Evolutionary conservation across 2,329 filamentous ascomycete genomes (phyloP).

Genomic region (Dothidotthia symphoricarpi): DNA sequence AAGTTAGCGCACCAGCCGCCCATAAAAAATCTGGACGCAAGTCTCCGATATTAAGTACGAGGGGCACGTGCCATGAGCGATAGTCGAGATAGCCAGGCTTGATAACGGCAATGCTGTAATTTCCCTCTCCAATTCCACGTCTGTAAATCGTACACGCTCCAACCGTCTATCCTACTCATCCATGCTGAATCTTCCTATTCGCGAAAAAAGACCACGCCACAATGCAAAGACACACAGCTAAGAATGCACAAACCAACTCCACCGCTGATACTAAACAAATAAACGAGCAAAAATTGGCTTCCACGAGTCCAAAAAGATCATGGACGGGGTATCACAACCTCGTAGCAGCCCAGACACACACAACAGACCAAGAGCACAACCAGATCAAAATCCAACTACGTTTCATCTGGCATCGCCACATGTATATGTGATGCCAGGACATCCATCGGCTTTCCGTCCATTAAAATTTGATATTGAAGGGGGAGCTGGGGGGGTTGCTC

Average conservation of each 20-base stretch:
- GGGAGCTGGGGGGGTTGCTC: slow-evolving; percentile 38
- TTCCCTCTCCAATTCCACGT: too few relatives aligned
- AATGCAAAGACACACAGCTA: slow-evolving; percentile 24
- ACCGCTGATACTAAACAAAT: slow-evolving; percentile 30
- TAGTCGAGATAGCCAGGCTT: too few relatives aligned
- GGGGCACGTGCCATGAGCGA: too few relatives aligned
- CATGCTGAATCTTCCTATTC: slow-evolving; percentile 16
- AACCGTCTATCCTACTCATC: slow-evolving; percentile 13
- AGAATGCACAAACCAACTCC: slow-evolving; percentile 33
- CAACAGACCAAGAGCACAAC: slow-evolving; percentile 30
- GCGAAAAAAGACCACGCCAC: slow-evolving; percentile 14
- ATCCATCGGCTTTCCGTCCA: slow-evolving; percentile 7
- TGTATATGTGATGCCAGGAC: slow-evolving; percentile 11
- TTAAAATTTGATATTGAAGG: slow-evolving; percentile 42
- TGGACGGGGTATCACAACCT: slow-evolving; percentile 38
- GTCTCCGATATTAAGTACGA: too few relatives aligned
- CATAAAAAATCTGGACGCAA: too few relatives aligned
- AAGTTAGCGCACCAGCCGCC: too few relatives aligned
- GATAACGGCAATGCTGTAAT: too few relatives aligned
- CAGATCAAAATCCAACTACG: slow-evolving; percentile 20
- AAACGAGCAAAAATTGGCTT: slow-evolving; percentile 25
- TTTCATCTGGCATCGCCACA: slow-evolving; percentile 21
- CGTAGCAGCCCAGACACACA: slow-evolving; percentile 27
- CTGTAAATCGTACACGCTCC: too few relatives aligned
- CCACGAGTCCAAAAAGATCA: slow-evolving; percentile 31